Percentiles rank a stretch among this genome's conserved stretches.
These are phyloP conservation scores for Henckelia pumila DNA, from an alignment of 257 asterid species.

Conservation along the genomic window DNA sequence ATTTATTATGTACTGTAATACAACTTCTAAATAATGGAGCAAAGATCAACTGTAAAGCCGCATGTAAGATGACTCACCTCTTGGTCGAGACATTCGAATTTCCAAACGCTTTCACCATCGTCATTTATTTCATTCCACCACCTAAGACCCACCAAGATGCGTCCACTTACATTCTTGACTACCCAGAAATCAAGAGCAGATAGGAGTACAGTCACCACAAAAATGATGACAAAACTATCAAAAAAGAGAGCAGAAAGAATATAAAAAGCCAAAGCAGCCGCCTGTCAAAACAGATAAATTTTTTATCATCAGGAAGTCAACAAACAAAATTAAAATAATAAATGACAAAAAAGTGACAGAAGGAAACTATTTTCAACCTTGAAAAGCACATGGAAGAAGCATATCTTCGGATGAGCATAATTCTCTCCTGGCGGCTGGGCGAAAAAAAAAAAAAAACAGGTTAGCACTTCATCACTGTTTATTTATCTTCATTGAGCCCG, in stretches of 20 bases:
- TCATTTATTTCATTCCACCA: conserved; percentile 99
- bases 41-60: not conserved
- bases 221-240: conserved; percentile 83
- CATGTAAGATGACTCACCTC: conserved; percentile 39
- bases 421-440: conserved; percentile 89
- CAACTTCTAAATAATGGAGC: conserved; percentile 1
- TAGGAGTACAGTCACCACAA: conserved; percentile 86
- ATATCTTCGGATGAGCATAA: conserved; percentile 84
- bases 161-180: conserved; percentile 95
- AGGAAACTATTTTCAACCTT: conserved; percentile 45
- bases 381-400: conserved; percentile 93
- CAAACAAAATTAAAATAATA: conserved; percentile 5
- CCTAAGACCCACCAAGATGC: conserved; percentile 92
- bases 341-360: conserved; percentile 10
- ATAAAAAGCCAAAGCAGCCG: conserved; percentile 88
- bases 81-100: conserved; percentile 81
- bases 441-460: conserved; percentile 15
- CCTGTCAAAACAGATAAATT: conserved; percentile 47
- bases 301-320: conserved; percentile 17
- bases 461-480: conserved; percentile 12
- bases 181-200: conserved; percentile 99
- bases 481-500: not conserved
- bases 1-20: not conserved
- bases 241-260: conserved; percentile 86
- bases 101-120: conserved; percentile 89